A percentile compares a stretch with the other conserved stretches of the same genome.
These are phyloP conservation scores for Sporisorium exsertum DNA, from an alignment of 1,284 basidiomycete genomes.

Conservation along the genomic window DNA sequence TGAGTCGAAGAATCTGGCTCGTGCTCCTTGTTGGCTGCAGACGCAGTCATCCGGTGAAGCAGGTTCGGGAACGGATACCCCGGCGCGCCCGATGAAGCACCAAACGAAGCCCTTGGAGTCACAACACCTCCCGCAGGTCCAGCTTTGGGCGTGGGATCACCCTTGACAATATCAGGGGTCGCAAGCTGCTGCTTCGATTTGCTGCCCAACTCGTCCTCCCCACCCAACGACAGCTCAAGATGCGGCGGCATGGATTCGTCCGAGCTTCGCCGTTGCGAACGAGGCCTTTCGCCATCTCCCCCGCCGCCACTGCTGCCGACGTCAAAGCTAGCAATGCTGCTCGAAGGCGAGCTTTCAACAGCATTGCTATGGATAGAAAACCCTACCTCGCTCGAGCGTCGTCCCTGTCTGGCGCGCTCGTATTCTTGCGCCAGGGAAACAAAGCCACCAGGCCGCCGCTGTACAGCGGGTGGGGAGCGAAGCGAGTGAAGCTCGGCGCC, in stretches of 20 bases:
- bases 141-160: slow-evolving; percentile 36
- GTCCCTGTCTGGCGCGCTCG: slow-evolving; percentile 23
- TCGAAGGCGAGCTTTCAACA: slow-evolving; percentile 32
- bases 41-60: slow-evolving; percentile 8
- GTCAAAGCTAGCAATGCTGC: slow-evolving; percentile 41
- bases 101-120: slow-evolving; percentile 32
- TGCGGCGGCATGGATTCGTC: slow-evolving; percentile 12
- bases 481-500: slow-evolving; percentile 17
- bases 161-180: slow-evolving; percentile 17
- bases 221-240: slow-evolving; percentile 5
- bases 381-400: slow-evolving; percentile 30
- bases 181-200: neutral
- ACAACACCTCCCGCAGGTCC: slow-evolving; percentile 14
- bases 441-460: slow-evolving; percentile 45
- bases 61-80: slow-evolving; percentile 39
- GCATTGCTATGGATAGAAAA: slow-evolving; percentile 45
- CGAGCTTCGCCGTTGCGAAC: slow-evolving; percentile 5
- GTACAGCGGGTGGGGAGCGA: slow-evolving; percentile 38
- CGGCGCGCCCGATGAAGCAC: neutral
- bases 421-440: slow-evolving; percentile 50
- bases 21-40: neutral
- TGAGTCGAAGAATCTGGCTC: neutral
- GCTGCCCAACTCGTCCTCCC: neutral
- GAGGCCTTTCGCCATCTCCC: too few species aligned
- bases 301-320: neutral